phyloP scores from a whole-genome alignment of 345 rosid genomes.

The Boechera divaricarpa region DNA sequence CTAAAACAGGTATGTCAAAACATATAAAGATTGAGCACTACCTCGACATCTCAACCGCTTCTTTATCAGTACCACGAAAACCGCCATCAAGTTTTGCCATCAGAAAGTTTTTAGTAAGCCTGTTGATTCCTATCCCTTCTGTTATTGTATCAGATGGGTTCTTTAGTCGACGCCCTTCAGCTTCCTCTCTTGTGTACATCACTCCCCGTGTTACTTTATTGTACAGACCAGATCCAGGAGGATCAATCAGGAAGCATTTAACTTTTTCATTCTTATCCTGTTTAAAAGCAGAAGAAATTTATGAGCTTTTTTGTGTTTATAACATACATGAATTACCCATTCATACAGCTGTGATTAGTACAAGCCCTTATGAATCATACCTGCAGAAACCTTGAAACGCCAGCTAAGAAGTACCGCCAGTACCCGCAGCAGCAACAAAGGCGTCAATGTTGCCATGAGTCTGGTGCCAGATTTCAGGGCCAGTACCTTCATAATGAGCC shows the following conservation, averaged over 20 bases:
- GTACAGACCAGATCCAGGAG: conserved; percentile 96
- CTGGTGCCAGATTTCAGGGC: conserved; percentile 97
- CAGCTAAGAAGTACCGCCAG: conserved; percentile 98
- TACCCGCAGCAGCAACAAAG: conserved; percentile 95
- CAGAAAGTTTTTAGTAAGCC: conserved; percentile 78
- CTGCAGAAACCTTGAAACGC: conserved; percentile 87
- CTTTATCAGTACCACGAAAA: conserved; percentile 82
- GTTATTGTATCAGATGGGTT: conserved; percentile 96
- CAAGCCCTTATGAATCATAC: conserved; percentile 43
- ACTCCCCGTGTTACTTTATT: conserved; percentile 95
- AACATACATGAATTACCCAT: neutral
- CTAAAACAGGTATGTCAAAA: conserved; percentile 3
- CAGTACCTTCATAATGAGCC: conserved; percentile 91
- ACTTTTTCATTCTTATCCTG: conserved; percentile 74
- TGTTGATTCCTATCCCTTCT: conserved; percentile 93
- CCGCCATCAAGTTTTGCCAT: conserved; percentile 94
- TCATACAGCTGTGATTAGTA: conserved; percentile 1
- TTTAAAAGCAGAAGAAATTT: neutral
- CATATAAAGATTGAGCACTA: conserved; percentile 42
- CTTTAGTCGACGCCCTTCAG: conserved; percentile 88
- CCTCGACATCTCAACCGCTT: conserved; percentile 99
- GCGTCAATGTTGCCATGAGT: conserved; percentile 70
- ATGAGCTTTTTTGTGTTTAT: conserved; percentile 7
- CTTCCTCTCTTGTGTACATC: conserved; percentile 95
- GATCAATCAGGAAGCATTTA: conserved; percentile 89